Evolutionary conservation across 2,329 filamentous ascomycete genomes (phyloP).

Genomic region (Penicillium vulpinum): DNA sequence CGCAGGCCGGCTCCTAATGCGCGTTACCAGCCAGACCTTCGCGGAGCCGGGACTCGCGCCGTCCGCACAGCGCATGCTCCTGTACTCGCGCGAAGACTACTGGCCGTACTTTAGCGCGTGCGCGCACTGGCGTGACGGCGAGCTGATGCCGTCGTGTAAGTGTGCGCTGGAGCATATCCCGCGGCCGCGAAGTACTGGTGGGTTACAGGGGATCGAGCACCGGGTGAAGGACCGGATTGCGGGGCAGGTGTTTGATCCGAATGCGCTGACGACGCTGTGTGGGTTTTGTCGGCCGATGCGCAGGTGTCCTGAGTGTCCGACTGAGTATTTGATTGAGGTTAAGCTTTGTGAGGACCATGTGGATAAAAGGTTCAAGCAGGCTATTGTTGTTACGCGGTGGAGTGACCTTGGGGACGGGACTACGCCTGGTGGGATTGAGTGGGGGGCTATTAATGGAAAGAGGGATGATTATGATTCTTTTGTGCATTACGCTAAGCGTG

Average conservation of each 20-base stretch:
- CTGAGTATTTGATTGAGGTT: conserved; percentile 63
- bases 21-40: conserved; percentile 57
- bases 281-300: conserved; percentile 59
- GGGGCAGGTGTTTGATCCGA: conserved; percentile 32
- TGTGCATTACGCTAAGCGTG: conserved; percentile 52
- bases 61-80: conserved; percentile 55
- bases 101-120: conserved; percentile 63
- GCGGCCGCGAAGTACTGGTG: conserved; percentile 39
- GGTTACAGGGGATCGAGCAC: conserved; percentile 46
- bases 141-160: conserved; percentile 61
- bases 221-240: conserved; percentile 38
- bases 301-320: conserved; percentile 62
- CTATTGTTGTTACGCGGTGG: conserved; percentile 62
- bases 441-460: conserved; percentile 56
- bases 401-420: conserved; percentile 60
- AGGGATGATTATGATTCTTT: conserved; percentile 56
- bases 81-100: conserved; percentile 62
- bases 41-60: conserved; percentile 54
- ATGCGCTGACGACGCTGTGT: conserved; percentile 54
- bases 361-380: conserved; percentile 55
- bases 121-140: conserved; percentile 62
- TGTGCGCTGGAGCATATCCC: conserved; percentile 62
- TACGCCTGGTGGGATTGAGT: conserved; percentile 51
- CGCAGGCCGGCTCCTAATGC: conserved; percentile 57
- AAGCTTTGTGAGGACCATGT: conserved; percentile 59